Evolutionary conservation across 768 basidiomycete genomes (phyloP), one percentile per base, ranked within the genome.

Genomic region (Hysterangium stoloniferum): DNA sequence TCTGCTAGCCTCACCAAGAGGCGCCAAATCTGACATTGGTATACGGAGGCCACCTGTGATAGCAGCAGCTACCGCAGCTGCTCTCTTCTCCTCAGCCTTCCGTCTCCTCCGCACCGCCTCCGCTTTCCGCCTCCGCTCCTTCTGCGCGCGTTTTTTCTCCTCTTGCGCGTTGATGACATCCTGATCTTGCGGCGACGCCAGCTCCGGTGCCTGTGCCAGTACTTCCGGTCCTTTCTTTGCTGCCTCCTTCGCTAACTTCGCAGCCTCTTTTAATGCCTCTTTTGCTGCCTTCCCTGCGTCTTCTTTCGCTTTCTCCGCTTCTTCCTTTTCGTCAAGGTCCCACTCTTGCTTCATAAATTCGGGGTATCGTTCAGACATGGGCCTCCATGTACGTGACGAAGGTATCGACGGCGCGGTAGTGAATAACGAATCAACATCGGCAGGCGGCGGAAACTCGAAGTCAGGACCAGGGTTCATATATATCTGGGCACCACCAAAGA

Each of bases 401-500:
- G 38, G 61, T 59, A 53, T 71, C 70, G 29, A 63, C 56, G 1
- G 58, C 54, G 46, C 61, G 62, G 24, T 56, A 55, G 32, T 55
- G 9, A 92, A 73, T 15, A 82, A 58, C 3, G 75, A 71, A 54
- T 91, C 89, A 57, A 93, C 77, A 56, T 93, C 84, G 6, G 73
- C 66, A 1, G 88, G 88, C 2, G 92, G 93, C 1, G 86, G 78
- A 58, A 75, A 87, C 6, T 78, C 76, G 59, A 94, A 98, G 54
- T 83, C 64, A 0, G 96, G 96, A 0, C 96, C 96, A 15, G 93
- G 80, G 61, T 99, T 97, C 52, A 95, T 73, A 41, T 65, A 75
- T 11, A 93, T 85, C 52, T 80, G 78, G 0, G 90, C 95, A 53
- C 85, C 84, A 59, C 93, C 94, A 71, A 91, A 99, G 32, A 95